phyloP scores from a whole-genome alignment of 805 yeast species.

The Kodamaea kaohsiungensis region DNA sequence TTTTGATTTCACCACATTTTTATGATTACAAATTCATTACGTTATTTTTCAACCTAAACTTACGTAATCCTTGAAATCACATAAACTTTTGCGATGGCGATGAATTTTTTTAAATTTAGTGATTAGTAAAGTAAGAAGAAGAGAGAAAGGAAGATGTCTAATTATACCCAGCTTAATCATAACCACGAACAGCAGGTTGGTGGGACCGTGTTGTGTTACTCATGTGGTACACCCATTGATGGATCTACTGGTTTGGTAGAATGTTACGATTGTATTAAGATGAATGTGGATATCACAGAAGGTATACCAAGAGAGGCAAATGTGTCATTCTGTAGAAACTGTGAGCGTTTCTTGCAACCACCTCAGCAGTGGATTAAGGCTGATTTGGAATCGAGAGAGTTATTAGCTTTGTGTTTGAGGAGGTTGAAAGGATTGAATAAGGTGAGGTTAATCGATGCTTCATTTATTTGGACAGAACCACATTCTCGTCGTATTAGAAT shows the following conservation, averaged over 20 bases:
- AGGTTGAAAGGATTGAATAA: constrained; percentile 84
- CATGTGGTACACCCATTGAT: constrained; percentile 98
- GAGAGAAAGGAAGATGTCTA: constrained; percentile 37
- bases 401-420: constrained; percentile 86
- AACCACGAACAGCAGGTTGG: constrained; percentile 30
- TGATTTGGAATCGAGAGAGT: constrained; percentile 87
- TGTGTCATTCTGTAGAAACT: constrained; percentile 91
- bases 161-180: constrained; percentile 44
- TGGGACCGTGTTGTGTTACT: constrained; percentile 86
- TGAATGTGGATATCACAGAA: constrained; percentile 90
- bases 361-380: constrained; percentile 93
- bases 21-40: too few species aligned
- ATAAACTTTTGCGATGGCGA: constrained; percentile 1
- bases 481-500: constrained; percentile 94
- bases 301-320: constrained; percentile 92
- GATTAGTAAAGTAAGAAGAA: neutral
- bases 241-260: constrained; percentile 90
- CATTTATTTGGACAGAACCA: constrained; percentile 98
- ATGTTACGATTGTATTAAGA: constrained; percentile 96
- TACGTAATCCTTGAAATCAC: neutral
- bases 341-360: constrained; percentile 94
- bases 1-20: too few species aligned
- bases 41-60: neutral
- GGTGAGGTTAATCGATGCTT: constrained; percentile 87
- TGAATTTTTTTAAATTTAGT: neutral